Conservation (phyloP, 73 alveolate genomes). For the Paramecium caudatum region DNA sequence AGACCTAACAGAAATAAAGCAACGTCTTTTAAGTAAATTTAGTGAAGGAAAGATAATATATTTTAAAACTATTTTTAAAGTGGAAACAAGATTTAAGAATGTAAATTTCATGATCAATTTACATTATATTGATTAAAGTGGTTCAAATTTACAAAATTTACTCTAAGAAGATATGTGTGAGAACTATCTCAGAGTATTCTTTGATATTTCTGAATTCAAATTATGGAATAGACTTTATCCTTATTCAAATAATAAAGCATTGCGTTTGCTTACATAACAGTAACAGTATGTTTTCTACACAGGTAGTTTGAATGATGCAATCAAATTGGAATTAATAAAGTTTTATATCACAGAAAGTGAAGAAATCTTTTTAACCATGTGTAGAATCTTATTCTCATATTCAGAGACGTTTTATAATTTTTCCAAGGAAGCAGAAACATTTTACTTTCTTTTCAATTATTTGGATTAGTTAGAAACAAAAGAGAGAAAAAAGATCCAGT, state of each 20-base stretch:
- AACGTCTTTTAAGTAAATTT: constrained; percentile 36
- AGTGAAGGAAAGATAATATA: constrained; percentile 51
- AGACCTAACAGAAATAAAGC: constrained; percentile 50
- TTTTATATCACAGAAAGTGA: constrained; percentile 44
- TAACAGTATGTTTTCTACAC: constrained; percentile 57
- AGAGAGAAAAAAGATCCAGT: constrained; percentile 2
- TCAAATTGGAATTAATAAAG: constrained; percentile 70
- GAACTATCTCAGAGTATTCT: constrained; percentile 69
- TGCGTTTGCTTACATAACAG: constrained; percentile 5
- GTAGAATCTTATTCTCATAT: constrained; percentile 72
- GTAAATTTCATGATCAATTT: constrained; percentile 36
- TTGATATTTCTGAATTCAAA: constrained; percentile 52
- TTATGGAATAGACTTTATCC: constrained; percentile 74
- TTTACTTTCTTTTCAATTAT: constrained; percentile 50
- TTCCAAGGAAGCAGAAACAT: constrained; percentile 68
- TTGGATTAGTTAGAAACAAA: not conserved
- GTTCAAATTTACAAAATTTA: constrained; percentile 33
- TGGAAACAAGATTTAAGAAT: constrained; percentile 70
- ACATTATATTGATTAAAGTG: constrained; percentile 57
- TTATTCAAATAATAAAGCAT: constrained; percentile 65
- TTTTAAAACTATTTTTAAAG: constrained; percentile 50
- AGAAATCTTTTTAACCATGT: constrained; percentile 30
- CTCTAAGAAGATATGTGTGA: constrained; percentile 63
- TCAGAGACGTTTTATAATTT: constrained; percentile 66
- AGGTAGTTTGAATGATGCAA: constrained; percentile 73